A percentile compares a stretch with the other conserved stretches of the same genome.
These are phyloP conservation scores for Melanomma pulvis-pyrius DNA, from an alignment of 495 filamentous ascomycete species.

Conservation along the genomic window DNA sequence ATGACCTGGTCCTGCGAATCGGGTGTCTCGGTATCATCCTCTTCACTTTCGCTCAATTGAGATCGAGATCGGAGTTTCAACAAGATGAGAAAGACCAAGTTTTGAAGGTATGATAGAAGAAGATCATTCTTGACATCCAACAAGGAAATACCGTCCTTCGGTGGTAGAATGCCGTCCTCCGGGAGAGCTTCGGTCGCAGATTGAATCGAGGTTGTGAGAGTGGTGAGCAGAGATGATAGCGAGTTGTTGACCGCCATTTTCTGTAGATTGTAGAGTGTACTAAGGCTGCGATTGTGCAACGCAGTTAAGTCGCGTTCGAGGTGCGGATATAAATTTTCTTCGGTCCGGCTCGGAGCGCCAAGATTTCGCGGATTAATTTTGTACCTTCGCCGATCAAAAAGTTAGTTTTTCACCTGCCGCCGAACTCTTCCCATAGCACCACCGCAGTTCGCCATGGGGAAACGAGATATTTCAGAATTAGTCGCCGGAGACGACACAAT, in stretches of 20 bases:
- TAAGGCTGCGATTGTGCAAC: neutral
- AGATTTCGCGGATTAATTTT: conserved; percentile 21
- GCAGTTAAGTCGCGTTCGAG: conserved; percentile 10
- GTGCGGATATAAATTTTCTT: neutral
- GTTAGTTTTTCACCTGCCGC: neutral
- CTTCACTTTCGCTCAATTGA: conserved; percentile 41
- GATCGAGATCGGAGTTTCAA: conserved; percentile 68
- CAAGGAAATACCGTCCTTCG: conserved; percentile 86
- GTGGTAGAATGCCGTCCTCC: conserved; percentile 59
- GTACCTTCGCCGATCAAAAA: conserved; percentile 13
- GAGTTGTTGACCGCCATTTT: conserved; percentile 35
- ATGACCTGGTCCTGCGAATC: conserved; percentile 63
- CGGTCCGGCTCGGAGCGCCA: conserved; percentile 4
- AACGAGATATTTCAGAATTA: conserved; percentile 30
- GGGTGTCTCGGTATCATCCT: conserved; percentile 37
- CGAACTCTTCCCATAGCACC: neutral
- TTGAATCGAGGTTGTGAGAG: conserved; percentile 37
- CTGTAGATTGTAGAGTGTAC: neutral
- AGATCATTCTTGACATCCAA: conserved; percentile 94
- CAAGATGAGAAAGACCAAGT: conserved; percentile 85
- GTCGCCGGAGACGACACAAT: conserved; percentile 15
- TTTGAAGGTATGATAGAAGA: conserved; percentile 92
- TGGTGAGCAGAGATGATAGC: conserved; percentile 35
- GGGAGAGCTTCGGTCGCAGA: conserved; percentile 50
- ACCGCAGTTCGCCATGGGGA: conserved; percentile 26